Percentiles rank a stretch among this genome's conserved stretches.
Conservation (phyloP, 192 early-diverging fungal species). For the Coemansia sp. region DNA sequence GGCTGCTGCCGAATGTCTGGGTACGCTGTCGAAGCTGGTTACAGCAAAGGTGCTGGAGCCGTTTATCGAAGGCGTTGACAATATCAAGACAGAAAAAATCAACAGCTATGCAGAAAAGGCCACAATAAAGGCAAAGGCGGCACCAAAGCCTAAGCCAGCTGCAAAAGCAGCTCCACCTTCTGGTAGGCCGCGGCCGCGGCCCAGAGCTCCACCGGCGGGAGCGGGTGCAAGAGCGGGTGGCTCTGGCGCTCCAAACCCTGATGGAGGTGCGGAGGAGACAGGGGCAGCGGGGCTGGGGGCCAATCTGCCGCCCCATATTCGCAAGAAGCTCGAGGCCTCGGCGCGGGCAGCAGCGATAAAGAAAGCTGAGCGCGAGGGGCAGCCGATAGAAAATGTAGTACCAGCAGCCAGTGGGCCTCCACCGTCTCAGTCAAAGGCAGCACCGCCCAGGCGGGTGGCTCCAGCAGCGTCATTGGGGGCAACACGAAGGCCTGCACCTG, state of each 20-base stretch:
- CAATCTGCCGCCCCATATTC: slow-evolving; percentile 49
- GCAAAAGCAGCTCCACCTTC: slow-evolving; percentile 13
- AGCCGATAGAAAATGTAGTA: slow-evolving; percentile 25
- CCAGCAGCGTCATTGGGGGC: slow-evolving; percentile 16
- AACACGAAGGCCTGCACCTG: slow-evolving; percentile 36
- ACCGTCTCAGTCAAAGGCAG: not conserved
- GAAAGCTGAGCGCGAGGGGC: slow-evolving; percentile 52
- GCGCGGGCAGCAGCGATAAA: slow-evolving; percentile 49
- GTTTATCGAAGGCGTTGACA: slow-evolving; percentile 82
- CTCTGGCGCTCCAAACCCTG: not conserved
- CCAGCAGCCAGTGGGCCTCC: slow-evolving; percentile 29
- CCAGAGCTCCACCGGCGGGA: slow-evolving; percentile 12
- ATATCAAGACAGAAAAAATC: slow-evolving; percentile 84
- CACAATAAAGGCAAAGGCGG: slow-evolving; percentile 69
- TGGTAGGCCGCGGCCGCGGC: slow-evolving; percentile 16
- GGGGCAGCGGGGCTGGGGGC: slow-evolving; percentile 23
- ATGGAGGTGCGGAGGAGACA: slow-evolving; percentile 1
- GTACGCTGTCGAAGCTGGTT: slow-evolving; percentile 85
- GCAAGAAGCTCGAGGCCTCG: slow-evolving; percentile 55
- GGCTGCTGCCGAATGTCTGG: slow-evolving; percentile 78
- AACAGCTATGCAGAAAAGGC: slow-evolving; percentile 88
- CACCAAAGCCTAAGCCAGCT: slow-evolving; percentile 43
- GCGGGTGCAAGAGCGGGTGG: slow-evolving; percentile 1
- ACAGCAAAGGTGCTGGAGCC: slow-evolving; percentile 72
- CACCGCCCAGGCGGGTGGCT: slow-evolving; percentile 10